phyloP scores from a whole-genome alignment of 2,329 filamentous ascomycete genomes.

The Microascus cirrosus region DNA sequence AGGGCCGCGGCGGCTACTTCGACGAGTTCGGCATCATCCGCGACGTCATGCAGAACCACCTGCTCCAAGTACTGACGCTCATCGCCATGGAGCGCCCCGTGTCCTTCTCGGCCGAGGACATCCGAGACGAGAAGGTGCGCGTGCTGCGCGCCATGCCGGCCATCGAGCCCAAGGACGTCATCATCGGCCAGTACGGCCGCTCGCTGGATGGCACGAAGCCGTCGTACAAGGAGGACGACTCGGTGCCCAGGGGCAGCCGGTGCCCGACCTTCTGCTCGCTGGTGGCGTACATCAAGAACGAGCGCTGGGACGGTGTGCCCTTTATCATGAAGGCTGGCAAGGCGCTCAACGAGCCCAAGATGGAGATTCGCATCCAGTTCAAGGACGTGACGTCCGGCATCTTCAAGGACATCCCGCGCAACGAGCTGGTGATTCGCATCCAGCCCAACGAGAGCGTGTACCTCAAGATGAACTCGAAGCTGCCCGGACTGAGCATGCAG shows the following conservation, averaged over 20 bases:
- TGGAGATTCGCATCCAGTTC: constrained; percentile 97
- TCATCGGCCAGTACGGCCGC: constrained; percentile 96
- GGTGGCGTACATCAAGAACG: constrained; percentile 98
- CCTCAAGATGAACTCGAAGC: constrained; percentile 99
- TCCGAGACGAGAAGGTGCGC: constrained; percentile 96
- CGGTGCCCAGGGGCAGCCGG: constrained; percentile 67
- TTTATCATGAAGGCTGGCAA: constrained; percentile 99
- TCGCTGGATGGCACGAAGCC: constrained; percentile 95
- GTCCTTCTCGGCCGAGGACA: constrained; percentile 95
- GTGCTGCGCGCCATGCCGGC: constrained; percentile 87
- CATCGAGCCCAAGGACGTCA: constrained; percentile 98
- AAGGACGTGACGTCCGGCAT: constrained; percentile 98
- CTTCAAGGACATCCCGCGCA: constrained; percentile 98
- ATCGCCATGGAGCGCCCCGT: constrained; percentile 97
- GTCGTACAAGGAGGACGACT: constrained; percentile 97
- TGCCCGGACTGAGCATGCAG: constrained; percentile 97
- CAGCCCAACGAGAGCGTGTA: constrained; percentile 99
- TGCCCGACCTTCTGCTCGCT: constrained; percentile 98
- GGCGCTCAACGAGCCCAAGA: constrained; percentile 98
- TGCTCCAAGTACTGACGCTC: constrained; percentile 90
- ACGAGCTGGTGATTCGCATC: constrained; percentile 97
- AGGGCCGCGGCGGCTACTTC: constrained; percentile 96
- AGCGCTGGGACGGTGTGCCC: constrained; percentile 96
- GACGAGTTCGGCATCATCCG: constrained; percentile 99
- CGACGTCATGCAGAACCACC: constrained; percentile 99